Evolutionary conservation across 2,329 filamentous ascomycete species (phyloP).

Genomic region (Trichoderma atrobrunneum): DNA sequence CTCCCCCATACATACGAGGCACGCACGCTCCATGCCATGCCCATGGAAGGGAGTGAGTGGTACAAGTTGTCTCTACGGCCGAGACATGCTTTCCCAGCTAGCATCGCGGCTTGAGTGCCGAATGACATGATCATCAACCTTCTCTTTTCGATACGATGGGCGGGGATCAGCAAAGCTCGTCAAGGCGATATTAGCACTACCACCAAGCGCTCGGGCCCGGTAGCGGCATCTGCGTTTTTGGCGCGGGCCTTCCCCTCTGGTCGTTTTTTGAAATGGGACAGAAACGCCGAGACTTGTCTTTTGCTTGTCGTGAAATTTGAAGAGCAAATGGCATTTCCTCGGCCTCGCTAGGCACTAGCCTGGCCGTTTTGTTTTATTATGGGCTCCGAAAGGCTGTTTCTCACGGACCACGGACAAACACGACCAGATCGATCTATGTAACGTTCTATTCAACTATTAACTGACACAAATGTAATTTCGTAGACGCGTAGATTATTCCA

Average conservation of each 20-base stretch:
- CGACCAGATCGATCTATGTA: not conserved
- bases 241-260: not conserved
- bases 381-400: not conserved
- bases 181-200: not conserved
- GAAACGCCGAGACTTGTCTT: not conserved
- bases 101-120: not conserved
- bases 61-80: not conserved
- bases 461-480: not conserved
- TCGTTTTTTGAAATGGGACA: not conserved
- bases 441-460: constrained; percentile 1
- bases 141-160: constrained; percentile 11
- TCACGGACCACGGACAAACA: not conserved
- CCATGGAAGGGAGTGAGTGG: not conserved
- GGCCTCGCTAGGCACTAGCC: not conserved
- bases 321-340: not conserved
- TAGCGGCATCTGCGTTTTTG: not conserved
- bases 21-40: not conserved
- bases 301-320: not conserved
- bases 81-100: not conserved
- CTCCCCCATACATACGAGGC: not conserved
- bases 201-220: not conserved
- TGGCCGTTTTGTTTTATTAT: not conserved
- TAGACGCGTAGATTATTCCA: not conserved
- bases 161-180: not conserved
- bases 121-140: constrained; percentile 11